A percentile compares a stretch with the other conserved stretches of the same genome.
Conservation (phyloP, 75 land plant genomes). For the Picea sitchensis region DNA sequence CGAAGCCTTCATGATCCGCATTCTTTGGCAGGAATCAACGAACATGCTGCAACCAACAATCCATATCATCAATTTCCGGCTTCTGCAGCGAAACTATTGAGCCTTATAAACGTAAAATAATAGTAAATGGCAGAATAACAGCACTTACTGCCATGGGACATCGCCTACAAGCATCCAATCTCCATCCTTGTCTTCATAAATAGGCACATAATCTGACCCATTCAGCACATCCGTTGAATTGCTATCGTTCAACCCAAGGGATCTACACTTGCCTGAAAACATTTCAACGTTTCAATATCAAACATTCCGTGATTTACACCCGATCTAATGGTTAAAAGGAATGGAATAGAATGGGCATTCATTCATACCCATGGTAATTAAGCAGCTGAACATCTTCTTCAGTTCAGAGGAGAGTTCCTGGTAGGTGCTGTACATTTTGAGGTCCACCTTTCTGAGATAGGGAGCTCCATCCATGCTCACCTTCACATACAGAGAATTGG, state of each 20-base stretch:
- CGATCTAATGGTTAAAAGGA: not conserved
- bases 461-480: constrained; percentile 43
- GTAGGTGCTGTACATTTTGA: constrained; percentile 63
- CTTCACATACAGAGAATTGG: constrained; percentile 38
- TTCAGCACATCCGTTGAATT: constrained; percentile 43
- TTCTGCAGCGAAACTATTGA: too few relatives aligned
- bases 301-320: not conserved
- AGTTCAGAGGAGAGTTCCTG: constrained; percentile 51
- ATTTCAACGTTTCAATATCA: not conserved
- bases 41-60: constrained; percentile 46
- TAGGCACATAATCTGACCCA: constrained; percentile 40
- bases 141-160: constrained; percentile 32
- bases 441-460: constrained; percentile 64
- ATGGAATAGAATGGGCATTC: not conserved
- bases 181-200: constrained; percentile 32
- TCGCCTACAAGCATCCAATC: constrained; percentile 38
- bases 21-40: constrained; percentile 55
- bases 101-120: not conserved
- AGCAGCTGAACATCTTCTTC: constrained; percentile 69
- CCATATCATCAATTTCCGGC: not conserved
- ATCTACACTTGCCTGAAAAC: constrained; percentile 31
- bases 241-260: constrained; percentile 36
- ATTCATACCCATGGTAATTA: constrained; percentile 55
- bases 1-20: constrained; percentile 57
- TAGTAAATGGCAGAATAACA: not conserved